Base-by-base conservation (phyloP, 495 filamentous ascomycete species). In the Xylaria scruposa region DNA sequence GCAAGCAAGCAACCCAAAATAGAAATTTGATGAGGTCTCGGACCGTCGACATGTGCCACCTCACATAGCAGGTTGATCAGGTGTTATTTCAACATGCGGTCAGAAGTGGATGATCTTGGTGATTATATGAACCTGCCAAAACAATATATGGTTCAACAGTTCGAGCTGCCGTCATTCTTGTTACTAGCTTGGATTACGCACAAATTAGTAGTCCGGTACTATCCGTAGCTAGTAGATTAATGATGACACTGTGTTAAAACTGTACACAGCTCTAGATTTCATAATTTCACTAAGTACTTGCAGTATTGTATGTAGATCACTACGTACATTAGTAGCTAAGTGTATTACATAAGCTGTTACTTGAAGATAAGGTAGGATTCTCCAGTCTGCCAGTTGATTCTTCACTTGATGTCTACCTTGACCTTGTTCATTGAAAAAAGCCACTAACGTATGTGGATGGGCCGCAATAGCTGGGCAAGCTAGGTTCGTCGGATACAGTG, bases 111-210 rank as follows among this genome's bases (percentile, higher is more conserved):
- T 56, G 12, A 12, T 26, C 9, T 54, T 26, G 24, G 12, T 31
- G 24, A 31, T 56, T 26, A 54, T 56, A 31, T 56, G 53, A 56
- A 38, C 58, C 58, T 60, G 58, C 7, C 17, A 38, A 60, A 38
- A 33, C 38, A 9, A n/a, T 12, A 6, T 3, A 19, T 38, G 58
- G 58, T 59, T 59, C 15, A 24, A 5, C 10, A 38, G 33, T 38
- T 38, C 2, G 12, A 26, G 54, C 31, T 38, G 31, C 17, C 8
- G 33, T 33, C 10, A 38, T 38, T 21, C 10, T 21, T 38, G 31
- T 38, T 33, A 19, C 58, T 36, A 60, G 58, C 15, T 38, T 38
- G 58, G n/a, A 60, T 38, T 59, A n/a, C 58, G 38, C 8, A 33
- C 12, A 60, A 60, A 38, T 60, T 60, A 38, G 58, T 38, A n/a